Base-by-base conservation (phyloP, 208 protist genomes). In the Trypanosomatidae sp. region DNA sequence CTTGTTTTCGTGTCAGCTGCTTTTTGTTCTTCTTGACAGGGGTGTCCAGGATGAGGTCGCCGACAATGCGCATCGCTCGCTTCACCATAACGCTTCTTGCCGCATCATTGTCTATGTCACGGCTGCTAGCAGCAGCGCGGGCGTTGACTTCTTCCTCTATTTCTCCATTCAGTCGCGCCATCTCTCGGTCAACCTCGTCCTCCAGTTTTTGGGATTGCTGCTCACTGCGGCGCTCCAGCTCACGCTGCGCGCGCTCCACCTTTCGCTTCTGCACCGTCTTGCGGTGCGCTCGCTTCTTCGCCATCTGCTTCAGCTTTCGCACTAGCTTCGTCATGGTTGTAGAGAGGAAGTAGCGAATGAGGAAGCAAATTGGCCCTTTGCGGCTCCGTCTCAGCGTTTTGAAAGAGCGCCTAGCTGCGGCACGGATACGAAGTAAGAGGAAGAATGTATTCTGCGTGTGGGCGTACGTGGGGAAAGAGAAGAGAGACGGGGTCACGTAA, bases 191-290 rank as follows among this genome's bases (percentile, higher is more conserved):
- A 5, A 88, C 85, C 52, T 91, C 85, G 41, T 73, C 67, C 70
- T 95, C 88, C 5, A 94, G 67, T 13, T 62, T 59, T 47, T 86
- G 44, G 19, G 70, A 65, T 59, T 93, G 71, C 22, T 72, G 68
- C 53, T 77, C 71, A 52, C 83, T 78, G 41, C 83, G 58, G 3
- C 71, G 68, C 62, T 92, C 83, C 50, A 91, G 69, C 56, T 93
- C 87, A 6, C 80, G 83, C 69, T 89, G 79, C 3, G 69, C 82
- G 5, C 90, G 88, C 70, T 93, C 84, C 8, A 83, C 71, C 76
- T 92, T 93, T 41, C 90, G 82, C 77, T 95, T 95, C 81, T 93
- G 89, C n/a, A 97, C 92, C n/a, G 86, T 85, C 56, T 93, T 94
- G 43, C 89, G 84, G 64, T 95, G 92, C 12, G 92, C 80, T 52